Percentiles rank a stretch among this genome's conserved stretches.
Conservation (phyloP, 306 rosid genomes). For the Trichosanthes truncata region DNA sequence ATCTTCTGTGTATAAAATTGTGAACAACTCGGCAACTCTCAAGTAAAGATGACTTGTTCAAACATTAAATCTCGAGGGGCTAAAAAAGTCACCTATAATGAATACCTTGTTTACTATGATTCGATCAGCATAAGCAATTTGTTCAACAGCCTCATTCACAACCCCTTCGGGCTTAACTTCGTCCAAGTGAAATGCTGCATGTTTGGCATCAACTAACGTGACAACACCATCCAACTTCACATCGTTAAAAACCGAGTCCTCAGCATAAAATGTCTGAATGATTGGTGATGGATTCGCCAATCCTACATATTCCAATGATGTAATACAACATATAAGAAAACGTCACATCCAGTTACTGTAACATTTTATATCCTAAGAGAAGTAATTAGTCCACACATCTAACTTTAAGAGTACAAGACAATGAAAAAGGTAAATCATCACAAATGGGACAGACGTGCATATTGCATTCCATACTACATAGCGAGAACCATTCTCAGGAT, state of each 20-base stretch:
- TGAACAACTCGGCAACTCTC: background rate
- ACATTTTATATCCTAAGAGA: background rate
- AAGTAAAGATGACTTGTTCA: background rate
- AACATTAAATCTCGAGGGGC: background rate
- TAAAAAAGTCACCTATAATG: background rate
- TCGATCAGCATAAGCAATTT: conserved; percentile 93
- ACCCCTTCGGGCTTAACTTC: conserved; percentile 86
- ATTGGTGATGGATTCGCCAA: conserved; percentile 97
- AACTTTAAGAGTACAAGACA: background rate
- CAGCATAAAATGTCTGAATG: conserved; percentile 93
- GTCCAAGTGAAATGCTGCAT: conserved; percentile 66
- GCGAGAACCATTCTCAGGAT: background rate
- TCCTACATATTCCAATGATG: conserved; percentile 30
- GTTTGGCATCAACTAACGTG: conserved; percentile 90
- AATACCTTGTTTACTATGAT: conserved; percentile 88
- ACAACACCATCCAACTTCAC: conserved; percentile 98
- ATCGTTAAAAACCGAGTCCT: conserved; percentile 61
- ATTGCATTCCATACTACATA: background rate
- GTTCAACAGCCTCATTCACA: conserved; percentile 86
- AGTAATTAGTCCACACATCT: background rate
- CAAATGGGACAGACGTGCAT: background rate
- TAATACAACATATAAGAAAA: background rate
- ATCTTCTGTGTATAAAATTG: background rate
- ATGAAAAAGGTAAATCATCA: background rate
- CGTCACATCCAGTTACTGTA: background rate